Percentiles rank a stretch among this genome's conserved stretches.
phyloP scores from a whole-genome alignment of 31 red algal species.

The Asparagopsis taxiformis region DNA sequence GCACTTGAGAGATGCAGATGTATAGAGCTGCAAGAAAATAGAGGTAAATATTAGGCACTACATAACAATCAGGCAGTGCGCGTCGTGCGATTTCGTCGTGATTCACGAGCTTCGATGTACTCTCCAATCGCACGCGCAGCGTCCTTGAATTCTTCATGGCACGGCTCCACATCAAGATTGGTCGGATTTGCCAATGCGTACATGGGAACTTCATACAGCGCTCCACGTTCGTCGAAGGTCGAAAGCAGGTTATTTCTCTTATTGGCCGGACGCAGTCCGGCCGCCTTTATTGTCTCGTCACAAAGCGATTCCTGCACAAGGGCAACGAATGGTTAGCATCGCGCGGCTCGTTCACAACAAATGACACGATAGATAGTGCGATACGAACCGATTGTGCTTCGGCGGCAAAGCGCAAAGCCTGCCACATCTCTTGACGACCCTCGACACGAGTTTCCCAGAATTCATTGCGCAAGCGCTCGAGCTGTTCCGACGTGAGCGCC shows the following conservation, averaged over 20 bases:
- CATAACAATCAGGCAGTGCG: not conserved
- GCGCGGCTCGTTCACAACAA: too few species aligned
- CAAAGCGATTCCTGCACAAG: conserved; percentile 77
- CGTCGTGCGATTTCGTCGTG: conserved; percentile 22
- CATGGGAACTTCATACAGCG: conserved; percentile 80
- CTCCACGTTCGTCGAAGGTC: conserved; percentile 79
- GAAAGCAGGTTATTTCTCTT: conserved; percentile 39
- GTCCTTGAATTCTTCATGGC: conserved; percentile 56
- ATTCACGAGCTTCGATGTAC: conserved; percentile 62
- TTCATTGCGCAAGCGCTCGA: conserved; percentile 64
- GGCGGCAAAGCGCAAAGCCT: conserved; percentile 65
- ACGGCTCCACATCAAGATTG: conserved; percentile 59
- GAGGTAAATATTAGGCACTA: not conserved
- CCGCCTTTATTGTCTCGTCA: conserved; percentile 82
- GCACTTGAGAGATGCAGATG: too few species aligned
- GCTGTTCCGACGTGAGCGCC: conserved; percentile 41
- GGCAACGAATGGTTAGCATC: too few species aligned
- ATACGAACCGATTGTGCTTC: conserved; percentile 63
- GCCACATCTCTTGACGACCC: conserved; percentile 74
- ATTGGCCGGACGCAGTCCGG: conserved; percentile 68
- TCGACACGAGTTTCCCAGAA: conserved; percentile 82
- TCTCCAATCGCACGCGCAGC: conserved; percentile 50
- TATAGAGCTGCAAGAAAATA: too few species aligned
- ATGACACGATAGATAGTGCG: not conserved
- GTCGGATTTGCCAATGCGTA: conserved; percentile 59